phyloP scores from a whole-genome alignment of 2,329 filamentous ascomycete genomes.

The Xylariales sp. region DNA sequence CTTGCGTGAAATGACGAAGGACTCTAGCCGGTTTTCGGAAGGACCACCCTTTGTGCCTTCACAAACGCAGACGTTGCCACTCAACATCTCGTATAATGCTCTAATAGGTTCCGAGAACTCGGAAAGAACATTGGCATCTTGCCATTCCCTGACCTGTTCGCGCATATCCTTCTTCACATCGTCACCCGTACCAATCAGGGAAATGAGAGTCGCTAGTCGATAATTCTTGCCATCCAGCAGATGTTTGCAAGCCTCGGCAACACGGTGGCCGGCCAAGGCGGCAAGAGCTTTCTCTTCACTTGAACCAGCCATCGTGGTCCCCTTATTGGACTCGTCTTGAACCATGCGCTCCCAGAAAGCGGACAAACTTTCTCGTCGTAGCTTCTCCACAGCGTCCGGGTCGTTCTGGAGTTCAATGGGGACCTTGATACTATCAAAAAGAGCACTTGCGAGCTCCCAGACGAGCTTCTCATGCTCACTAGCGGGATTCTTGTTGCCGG shows the following conservation, averaged over 20 bases:
- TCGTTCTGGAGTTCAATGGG: constrained; percentile 34
- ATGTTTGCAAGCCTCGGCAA: constrained; percentile 77
- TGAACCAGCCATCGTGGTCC: constrained; percentile 54
- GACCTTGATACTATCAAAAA: constrained; percentile 69
- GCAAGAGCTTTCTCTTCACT: constrained; percentile 81
- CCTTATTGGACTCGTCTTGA: constrained; percentile 50
- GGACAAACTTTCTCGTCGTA: constrained; percentile 61
- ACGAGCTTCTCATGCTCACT: constrained; percentile 65
- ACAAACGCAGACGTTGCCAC: constrained; percentile 81
- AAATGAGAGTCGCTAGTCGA: constrained; percentile 76
- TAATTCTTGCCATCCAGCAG: constrained; percentile 74
- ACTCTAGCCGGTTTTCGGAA: constrained; percentile 72
- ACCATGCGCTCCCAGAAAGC: constrained; percentile 64
- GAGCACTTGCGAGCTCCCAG: constrained; percentile 81
- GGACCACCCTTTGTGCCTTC: constrained; percentile 70
- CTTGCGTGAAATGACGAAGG: constrained; percentile 76
- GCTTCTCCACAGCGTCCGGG: constrained; percentile 29
- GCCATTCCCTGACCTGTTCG: constrained; percentile 80
- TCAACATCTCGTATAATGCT: constrained; percentile 82
- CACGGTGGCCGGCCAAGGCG: constrained; percentile 70
- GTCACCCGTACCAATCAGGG: constrained; percentile 73
- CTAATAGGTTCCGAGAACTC: constrained; percentile 83
- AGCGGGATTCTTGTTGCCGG: constrained; percentile 33
- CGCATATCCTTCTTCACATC: constrained; percentile 68
- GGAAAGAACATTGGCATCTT: constrained; percentile 73